These are phyloP conservation scores for Salix caprea DNA, from an alignment of 345 rosid species.

Conservation along the genomic window DNA sequence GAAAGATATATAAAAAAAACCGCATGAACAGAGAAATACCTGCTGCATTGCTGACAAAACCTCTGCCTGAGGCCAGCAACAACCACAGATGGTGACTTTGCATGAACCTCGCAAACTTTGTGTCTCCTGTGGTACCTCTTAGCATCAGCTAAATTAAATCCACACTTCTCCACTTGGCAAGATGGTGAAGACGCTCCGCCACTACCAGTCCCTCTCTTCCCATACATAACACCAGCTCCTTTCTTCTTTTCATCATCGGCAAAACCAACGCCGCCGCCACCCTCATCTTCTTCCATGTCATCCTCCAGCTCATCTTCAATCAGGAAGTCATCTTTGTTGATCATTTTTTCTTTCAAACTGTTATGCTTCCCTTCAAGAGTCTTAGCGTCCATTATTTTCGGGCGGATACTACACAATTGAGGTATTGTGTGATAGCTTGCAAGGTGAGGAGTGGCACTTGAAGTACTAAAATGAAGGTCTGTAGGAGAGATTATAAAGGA, in stretches of 20 bases:
- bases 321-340: conserved; percentile 23
- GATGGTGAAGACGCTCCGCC: conserved; percentile 35
- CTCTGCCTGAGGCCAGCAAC: conserved; percentile 67
- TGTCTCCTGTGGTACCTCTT: conserved; percentile 79
- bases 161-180: conserved; percentile 72
- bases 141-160: conserved; percentile 55
- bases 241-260: conserved; percentile 41
- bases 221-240: conserved; percentile 7
- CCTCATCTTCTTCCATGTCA: conserved; percentile 50
- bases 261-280: conserved; percentile 14
- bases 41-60: conserved; percentile 97
- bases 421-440: neutral
- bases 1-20: neutral
- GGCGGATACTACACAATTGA: neutral
- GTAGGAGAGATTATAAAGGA: neutral
- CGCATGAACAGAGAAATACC: conserved; percentile 34
- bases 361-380: conserved; percentile 30
- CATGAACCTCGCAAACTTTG: conserved; percentile 81
- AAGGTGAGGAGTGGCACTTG: conserved; percentile 6
- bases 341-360: conserved; percentile 25
- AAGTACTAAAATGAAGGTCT: conserved; percentile 5
- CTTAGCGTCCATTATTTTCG: conserved; percentile 32
- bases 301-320: conserved; percentile 51
- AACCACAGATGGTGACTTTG: conserved; percentile 56
- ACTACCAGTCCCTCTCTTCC: conserved; percentile 27